Evolutionary conservation across 306 rosid genomes (phyloP).

Genomic region (Benincasa hispida): DNA sequence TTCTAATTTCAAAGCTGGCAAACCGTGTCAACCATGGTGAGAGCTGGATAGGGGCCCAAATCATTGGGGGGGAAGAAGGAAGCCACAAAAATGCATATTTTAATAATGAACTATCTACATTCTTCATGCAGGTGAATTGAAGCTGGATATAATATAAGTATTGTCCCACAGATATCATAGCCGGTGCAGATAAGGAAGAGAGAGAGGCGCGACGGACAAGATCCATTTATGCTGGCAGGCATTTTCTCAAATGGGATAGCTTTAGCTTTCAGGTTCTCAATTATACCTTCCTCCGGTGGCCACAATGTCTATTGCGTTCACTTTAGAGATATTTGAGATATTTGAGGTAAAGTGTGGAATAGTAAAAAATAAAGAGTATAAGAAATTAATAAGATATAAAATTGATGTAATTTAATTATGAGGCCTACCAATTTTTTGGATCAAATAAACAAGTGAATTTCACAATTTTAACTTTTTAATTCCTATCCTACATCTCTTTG

Average conservation of each 20-base stretch:
- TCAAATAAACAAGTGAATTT: too few species aligned
- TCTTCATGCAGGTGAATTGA: neutral
- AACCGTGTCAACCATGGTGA: neutral
- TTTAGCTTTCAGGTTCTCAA: neutral
- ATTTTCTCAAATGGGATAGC: neutral
- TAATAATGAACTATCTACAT: neutral
- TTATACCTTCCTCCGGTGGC: neutral
- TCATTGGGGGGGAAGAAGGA: neutral
- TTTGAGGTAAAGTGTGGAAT: too few species aligned
- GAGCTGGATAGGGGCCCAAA: conserved; percentile 1
- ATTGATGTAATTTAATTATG: too few species aligned
- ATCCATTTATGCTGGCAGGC: neutral
- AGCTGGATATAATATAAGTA: neutral
- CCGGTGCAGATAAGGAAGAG: neutral
- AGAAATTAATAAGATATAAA: too few species aligned
- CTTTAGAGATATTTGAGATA: too few species aligned
- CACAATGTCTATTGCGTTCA: neutral
- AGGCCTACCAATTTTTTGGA: too few species aligned
- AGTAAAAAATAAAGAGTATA: too few species aligned
- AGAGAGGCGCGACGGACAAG: neutral
- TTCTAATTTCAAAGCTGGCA: neutral
- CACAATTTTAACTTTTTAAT: too few species aligned
- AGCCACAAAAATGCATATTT: neutral
- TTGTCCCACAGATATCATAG: neutral
- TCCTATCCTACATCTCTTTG: too few species aligned